Evolutionary conservation across 257 asterid genomes (phyloP).

Genomic region (Fraxinus pennsylvanica): DNA sequence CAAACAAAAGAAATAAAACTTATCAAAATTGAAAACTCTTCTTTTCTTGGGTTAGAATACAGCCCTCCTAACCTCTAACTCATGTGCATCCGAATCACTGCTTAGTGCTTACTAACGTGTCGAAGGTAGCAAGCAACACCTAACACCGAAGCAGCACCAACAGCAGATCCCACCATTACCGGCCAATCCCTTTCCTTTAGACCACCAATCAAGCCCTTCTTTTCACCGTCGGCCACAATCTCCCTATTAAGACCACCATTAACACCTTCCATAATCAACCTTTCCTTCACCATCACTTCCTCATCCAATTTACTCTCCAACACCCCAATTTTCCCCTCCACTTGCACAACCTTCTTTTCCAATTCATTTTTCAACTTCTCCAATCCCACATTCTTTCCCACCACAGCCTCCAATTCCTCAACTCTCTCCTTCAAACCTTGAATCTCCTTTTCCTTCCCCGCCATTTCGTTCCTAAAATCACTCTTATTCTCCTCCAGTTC

Average conservation of each 20-base stretch:
- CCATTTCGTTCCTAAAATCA: conserved; percentile 38
- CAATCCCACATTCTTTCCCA: conserved; percentile 35
- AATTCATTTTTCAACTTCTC: conserved; percentile 39
- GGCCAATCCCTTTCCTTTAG: conserved; percentile 42
- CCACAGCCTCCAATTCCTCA: conserved; percentile 44
- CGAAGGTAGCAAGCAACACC: conserved; percentile 48
- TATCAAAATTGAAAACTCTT: conserved; percentile 55
- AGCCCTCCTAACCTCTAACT: conserved; percentile 33
- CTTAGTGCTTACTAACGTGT: conserved; percentile 29
- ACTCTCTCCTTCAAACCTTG: conserved; percentile 39
- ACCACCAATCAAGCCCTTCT: conserved; percentile 32
- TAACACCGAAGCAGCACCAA: conserved; percentile 46
- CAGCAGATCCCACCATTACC: conserved; percentile 46
- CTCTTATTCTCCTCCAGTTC: conserved; percentile 32
- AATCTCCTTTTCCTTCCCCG: conserved; percentile 49
- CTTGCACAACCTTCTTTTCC: conserved; percentile 39
- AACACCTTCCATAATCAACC: conserved; percentile 26
- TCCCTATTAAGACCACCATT: conserved; percentile 37
- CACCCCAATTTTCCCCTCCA: conserved; percentile 40
- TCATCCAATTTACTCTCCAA: conserved; percentile 51
- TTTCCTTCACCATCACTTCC: conserved; percentile 48
- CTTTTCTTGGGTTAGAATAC: conserved; percentile 33
- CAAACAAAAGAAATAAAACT: conserved; percentile 28
- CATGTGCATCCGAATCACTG: conserved; percentile 31
- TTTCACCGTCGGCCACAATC: conserved; percentile 21